Base-by-base conservation (phyloP, 768 basidiomycete genomes). In the Rhodosporidiobolus odoratus region DNA sequence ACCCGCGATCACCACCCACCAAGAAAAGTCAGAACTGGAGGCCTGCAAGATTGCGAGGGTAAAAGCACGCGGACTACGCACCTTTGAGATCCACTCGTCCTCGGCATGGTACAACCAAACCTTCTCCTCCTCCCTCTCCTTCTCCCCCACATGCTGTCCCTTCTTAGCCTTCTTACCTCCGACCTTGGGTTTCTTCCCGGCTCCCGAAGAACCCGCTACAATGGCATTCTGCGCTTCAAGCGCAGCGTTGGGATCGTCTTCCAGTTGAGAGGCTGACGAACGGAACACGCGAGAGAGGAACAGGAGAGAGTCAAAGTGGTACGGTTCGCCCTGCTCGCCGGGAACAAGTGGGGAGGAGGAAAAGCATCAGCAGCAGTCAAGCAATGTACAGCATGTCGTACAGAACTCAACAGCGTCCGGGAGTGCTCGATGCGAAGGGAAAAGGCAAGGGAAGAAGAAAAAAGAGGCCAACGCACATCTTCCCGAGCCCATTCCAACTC, bases 31-130 rank as follows among this genome's bases (percentile, higher is more conserved):
- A 21, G 40, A 32, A 12, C 1, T 3, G n/a, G 27, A 59, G n/a
- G n/a, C 9, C 48, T 23, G 40, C 25, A 19, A 7, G 25, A 12
- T n/a, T n/a, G n/a, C n/a, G 34, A n/a, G n/a, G 27, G 52, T 25
- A 52, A 40, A 21, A 32, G n/a, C 17, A 56, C 25, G 45, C 56
- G 25, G 12, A 35, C 21, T 17, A 74, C 85, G 54, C 60, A 90
- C 91, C 81, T 86, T 80, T 65, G 84, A 83, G 61, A 92, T 86
- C 50, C 82, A 82, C 50, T 88, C 87, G 79, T 96, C 93, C 78
- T 96, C 94, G 0, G 89, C 87, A 77, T 96, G 92, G 81, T 90
- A 95, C 3, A 86, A 81, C 76, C 87, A 89, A 9, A 86, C 81
- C 0, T 87, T 85, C 62, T 86, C 86, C 4, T 76, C 75, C 19